Evolutionary conservation across 2,329 filamentous ascomycete genomes (phyloP).

Genomic region (Aschersonia sp.): DNA sequence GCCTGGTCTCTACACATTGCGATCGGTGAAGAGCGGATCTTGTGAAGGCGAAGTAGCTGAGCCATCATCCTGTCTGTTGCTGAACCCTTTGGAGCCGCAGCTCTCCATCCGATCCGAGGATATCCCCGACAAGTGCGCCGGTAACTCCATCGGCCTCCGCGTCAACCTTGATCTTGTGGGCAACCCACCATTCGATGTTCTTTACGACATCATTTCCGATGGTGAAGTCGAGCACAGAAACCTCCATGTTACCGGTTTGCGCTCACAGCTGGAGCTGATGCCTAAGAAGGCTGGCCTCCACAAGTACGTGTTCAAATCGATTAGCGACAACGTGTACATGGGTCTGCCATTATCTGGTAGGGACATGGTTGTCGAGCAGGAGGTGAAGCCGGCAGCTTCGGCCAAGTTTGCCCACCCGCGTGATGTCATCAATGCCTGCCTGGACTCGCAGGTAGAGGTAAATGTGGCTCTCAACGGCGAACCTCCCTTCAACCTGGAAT

Average conservation of each 20-base stretch:
- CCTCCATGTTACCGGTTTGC: constrained; percentile 51
- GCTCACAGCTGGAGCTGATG: constrained; percentile 72
- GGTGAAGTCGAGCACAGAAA: constrained; percentile 39
- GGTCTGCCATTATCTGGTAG: constrained; percentile 46
- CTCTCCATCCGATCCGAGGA: constrained; percentile 61
- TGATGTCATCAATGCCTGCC: constrained; percentile 53
- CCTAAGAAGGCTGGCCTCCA: constrained; percentile 74
- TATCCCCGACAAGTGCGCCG: constrained; percentile 89
- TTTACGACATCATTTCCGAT: constrained; percentile 58
- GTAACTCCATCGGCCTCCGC: constrained; percentile 78
- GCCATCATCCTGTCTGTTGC: constrained; percentile 80
- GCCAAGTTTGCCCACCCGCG: constrained; percentile 50
- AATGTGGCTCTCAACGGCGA: constrained; percentile 69
- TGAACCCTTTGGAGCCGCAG: constrained; percentile 81
- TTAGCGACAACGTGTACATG: constrained; percentile 73
- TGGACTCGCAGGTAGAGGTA: constrained; percentile 66
- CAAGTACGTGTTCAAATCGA: constrained; percentile 68
- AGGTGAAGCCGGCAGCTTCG: constrained; percentile 83
- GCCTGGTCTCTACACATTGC: constrained; percentile 77
- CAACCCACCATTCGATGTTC: constrained; percentile 78
- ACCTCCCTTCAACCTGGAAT: constrained; percentile 77
- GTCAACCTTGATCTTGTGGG: constrained; percentile 85
- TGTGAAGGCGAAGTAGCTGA: constrained; percentile 85
- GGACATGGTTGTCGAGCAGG: constrained; percentile 60
- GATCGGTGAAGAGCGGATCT: constrained; percentile 62